Evolutionary conservation across 2,329 filamentous ascomycete species (phyloP), one percentile per base, ranked within the genome.

Genomic region (Clathrospora elynae): DNA sequence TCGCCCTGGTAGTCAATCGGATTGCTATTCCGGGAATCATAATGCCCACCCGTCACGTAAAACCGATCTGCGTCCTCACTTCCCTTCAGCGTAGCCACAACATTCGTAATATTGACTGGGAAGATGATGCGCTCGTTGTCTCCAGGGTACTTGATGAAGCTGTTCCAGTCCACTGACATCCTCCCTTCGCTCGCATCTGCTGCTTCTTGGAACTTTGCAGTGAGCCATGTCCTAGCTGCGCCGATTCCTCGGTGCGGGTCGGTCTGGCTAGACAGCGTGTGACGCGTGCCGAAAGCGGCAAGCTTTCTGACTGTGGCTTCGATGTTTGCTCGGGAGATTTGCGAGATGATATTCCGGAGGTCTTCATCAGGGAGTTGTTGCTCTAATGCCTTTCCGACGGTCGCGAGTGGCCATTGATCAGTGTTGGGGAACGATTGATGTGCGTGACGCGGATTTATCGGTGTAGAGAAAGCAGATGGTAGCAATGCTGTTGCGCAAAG

Each of bases 41-140:
- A 81, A 52, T 81, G 78, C 1, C 78, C 78, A 4, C 74, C 75
- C 3, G 77, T 71, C 1, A 81, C 75, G 46, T 80, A 80, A 7
- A 75, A 62, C 6, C 78, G 64, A 8, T 72, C 71, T 1, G 75
- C 72, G 23, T 76, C 72, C 10, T 71, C 70, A 1, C 70, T 73
- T 4, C 78, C 78, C 14, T 70, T 71, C 25, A 81, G 61, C 22
- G 72, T 75, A 5, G 55, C 53, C 14, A 59, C 53, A 4, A 81
- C 72, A 43, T 79, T 78, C 29, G 71, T 76, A 49, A 81, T 78
- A 14, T 70, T 71, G 25, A 75, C 73, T 2, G 78, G 73, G 25
- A 77, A 76, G 2, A 68, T 59, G 20, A 81, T 71, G 22, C 51
- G 46, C 16, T 57, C 55, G n/a, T 59, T 59, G 12, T 28, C 78